phyloP scores from a whole-genome alignment of 139 green algal species.

The Raphidocelis subcapitata region DNA sequence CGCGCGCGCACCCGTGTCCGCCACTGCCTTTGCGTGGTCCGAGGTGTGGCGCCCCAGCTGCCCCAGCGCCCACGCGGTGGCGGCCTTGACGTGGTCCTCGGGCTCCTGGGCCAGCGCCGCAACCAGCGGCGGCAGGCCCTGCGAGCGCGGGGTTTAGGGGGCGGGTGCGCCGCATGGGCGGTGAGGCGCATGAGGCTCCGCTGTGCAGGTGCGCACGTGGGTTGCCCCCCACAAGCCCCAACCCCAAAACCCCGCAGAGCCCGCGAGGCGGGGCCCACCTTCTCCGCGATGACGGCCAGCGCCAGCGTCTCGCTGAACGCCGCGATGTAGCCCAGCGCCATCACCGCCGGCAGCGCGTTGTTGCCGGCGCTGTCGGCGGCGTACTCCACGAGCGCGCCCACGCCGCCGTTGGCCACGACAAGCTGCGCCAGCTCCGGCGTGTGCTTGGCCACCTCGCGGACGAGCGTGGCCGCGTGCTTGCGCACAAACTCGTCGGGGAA shows the following conservation, averaged over 20 bases:
- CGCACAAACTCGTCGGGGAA: conserved; percentile 83
- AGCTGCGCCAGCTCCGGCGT: conserved; percentile 89
- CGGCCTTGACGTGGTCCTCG: conserved; percentile 81
- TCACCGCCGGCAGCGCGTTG: conserved; percentile 76
- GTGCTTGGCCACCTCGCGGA: conserved; percentile 84
- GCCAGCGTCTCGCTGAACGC: conserved; percentile 87
- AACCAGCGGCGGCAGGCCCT: conserved; percentile 65
- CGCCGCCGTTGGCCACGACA: conserved; percentile 79
- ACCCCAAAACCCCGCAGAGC: too few relatives aligned
- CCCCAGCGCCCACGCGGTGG: conserved; percentile 71
- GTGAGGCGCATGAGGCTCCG: too few relatives aligned
- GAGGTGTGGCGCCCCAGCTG: conserved; percentile 83
- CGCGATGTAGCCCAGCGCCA: conserved; percentile 87
- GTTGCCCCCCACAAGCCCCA: too few relatives aligned
- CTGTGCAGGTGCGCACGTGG: too few relatives aligned
- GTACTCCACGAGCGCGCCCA: conserved; percentile 79
- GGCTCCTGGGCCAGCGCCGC: conserved; percentile 66
- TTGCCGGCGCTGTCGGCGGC: conserved; percentile 42
- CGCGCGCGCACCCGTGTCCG: conserved; percentile 60
- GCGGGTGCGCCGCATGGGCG: too few relatives aligned
- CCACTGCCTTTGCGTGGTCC: conserved; percentile 86
- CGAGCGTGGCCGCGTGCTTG: conserved; percentile 76
- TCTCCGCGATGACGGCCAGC: conserved; percentile 80
- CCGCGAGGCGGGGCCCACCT: conserved; percentile 18
- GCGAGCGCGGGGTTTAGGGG: too few relatives aligned